A percentile compares a stretch with the other conserved stretches of the same genome.
Evolutionary conservation across 257 asterid genomes (phyloP).

Genomic region (Nyctanthes arbortristis): DNA sequence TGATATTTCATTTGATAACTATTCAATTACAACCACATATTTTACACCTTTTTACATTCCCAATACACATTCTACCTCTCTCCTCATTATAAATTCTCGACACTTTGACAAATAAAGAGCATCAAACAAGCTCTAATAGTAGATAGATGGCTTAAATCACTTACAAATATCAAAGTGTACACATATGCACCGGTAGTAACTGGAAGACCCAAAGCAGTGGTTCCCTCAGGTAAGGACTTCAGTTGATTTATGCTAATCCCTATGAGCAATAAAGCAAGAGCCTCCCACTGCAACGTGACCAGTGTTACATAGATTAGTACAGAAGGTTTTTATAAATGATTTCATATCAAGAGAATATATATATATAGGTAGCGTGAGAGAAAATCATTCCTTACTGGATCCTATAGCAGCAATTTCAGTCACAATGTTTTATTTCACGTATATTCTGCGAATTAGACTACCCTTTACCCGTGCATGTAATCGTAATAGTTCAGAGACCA

Average conservation of each 20-base stretch:
- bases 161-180: slow-evolving; percentile 88
- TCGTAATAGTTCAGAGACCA: slow-evolving; percentile 9
- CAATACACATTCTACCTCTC: no score
- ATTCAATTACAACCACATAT: no score
- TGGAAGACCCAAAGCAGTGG: slow-evolving; percentile 83
- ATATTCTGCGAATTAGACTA: neutral
- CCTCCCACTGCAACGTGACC: slow-evolving; percentile 93
- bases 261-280: slow-evolving; percentile 95
- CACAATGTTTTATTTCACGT: neutral
- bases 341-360: neutral
- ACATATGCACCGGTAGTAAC: slow-evolving; percentile 80
- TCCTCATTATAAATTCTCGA: no score
- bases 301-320: slow-evolving; percentile 19
- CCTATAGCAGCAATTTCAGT: slow-evolving; percentile 17
- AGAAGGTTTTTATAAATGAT: slow-evolving; percentile 16
- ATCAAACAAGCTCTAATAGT: no score
- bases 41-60: no score
- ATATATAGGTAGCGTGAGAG: neutral
- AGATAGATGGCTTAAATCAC: slow-evolving; percentile 40
- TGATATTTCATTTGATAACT: no score
- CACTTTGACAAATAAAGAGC: no score
- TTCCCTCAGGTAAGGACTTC: slow-evolving; percentile 78
- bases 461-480: no score
- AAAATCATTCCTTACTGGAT: slow-evolving; percentile 21
- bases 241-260: slow-evolving; percentile 95